Conservation (phyloP, 2,329 filamentous ascomycete genomes). For the Neoascochyta sp. region DNA sequence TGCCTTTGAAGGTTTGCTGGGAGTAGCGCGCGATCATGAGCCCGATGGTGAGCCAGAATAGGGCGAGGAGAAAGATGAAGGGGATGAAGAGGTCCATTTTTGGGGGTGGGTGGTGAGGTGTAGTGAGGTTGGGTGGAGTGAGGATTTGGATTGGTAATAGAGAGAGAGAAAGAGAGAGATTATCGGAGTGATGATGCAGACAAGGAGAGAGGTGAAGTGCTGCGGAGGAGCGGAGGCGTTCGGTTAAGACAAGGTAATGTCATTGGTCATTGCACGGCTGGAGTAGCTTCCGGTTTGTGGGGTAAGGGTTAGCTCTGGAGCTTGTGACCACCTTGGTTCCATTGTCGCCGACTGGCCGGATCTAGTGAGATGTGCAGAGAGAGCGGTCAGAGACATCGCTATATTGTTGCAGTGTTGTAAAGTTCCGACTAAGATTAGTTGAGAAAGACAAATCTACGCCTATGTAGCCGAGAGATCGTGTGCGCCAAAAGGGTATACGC, state of each 20-base stretch:
- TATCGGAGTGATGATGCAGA: no score
- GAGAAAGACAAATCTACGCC: no score
- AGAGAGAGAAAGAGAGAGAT: background rate
- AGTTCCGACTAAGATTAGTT: no score
- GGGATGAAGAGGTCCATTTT: conserved; percentile 10
- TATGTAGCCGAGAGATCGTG: background rate
- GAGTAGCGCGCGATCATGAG: conserved; percentile 16
- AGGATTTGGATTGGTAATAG: background rate
- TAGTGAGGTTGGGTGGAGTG: background rate
- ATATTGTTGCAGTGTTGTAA: no score
- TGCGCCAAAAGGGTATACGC: conserved; percentile 1
- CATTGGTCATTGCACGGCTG: conserved; percentile 1
- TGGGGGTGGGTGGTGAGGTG: background rate
- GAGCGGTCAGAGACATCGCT: no score
- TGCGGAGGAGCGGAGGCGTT: conserved; percentile 11
- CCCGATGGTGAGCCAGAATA: conserved; percentile 15
- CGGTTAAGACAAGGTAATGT: conserved; percentile 8
- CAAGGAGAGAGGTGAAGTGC: conserved; percentile 1
- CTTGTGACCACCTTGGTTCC: no score
- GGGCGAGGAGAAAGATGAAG: conserved; percentile 15
- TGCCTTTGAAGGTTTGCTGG: conserved; percentile 16
- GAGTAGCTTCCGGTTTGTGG: conserved; percentile 10
- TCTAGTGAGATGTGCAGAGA: no score
- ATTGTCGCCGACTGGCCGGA: no score
- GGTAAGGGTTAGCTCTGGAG: no score